Conservation (phyloP, 2,329 filamentous ascomycete species). For the Knoxdaviesia capensis region DNA sequence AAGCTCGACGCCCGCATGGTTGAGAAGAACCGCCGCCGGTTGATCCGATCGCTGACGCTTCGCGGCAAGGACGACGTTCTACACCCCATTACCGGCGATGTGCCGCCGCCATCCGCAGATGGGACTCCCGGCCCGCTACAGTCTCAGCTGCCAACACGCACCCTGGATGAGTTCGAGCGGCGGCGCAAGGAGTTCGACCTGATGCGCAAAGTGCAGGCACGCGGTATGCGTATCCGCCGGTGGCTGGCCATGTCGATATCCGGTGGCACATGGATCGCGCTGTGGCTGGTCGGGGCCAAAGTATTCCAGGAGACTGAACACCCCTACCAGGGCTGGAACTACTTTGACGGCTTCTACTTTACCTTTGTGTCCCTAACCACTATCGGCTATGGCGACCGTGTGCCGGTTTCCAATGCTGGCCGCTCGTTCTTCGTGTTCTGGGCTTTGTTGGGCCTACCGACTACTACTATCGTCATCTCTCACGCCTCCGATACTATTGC, state of each 20-base stretch:
- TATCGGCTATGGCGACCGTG: constrained; percentile 69
- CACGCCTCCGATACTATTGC: constrained; percentile 75
- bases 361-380: constrained; percentile 67
- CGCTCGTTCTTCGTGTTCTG: constrained; percentile 87
- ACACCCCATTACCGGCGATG: constrained; percentile 18
- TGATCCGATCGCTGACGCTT: constrained; percentile 23
- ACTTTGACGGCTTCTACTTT: constrained; percentile 73
- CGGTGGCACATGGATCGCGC: constrained; percentile 41
- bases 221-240: constrained; percentile 42
- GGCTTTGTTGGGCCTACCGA: constrained; percentile 69
- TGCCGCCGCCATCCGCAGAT: no score
- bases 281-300: constrained; percentile 66
- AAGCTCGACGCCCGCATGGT: constrained; percentile 35
- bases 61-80: constrained; percentile 27
- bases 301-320: constrained; percentile 42
- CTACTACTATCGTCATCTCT: constrained; percentile 70
- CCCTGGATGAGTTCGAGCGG: constrained; percentile 28
- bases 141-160: neutral
- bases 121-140: neutral
- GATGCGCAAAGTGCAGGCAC: constrained; percentile 62
- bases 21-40: constrained; percentile 33
- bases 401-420: constrained; percentile 57
- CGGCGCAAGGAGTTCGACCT: constrained; percentile 53
- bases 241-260: constrained; percentile 60
- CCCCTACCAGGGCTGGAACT: constrained; percentile 41